Conservation (phyloP, 306 rosid species). For the Corylus avellana region DNA sequence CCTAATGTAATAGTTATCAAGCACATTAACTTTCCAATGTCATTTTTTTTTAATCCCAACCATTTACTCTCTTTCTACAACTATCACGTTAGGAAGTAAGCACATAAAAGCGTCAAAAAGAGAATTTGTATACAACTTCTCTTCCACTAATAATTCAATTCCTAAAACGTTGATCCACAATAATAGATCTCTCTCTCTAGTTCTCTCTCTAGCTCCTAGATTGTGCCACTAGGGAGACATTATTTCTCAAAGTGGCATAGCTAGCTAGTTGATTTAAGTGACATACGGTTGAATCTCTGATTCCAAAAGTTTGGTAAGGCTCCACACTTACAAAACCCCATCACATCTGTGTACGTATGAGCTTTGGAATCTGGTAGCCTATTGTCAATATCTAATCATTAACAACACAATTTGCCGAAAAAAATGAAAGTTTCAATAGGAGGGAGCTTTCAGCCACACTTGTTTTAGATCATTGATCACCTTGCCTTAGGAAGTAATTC, state of each 20-base stretch:
- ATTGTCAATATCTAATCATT: constrained; percentile 3
- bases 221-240: not conserved
- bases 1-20: no score
- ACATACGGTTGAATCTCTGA: constrained; percentile 20
- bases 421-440: not conserved
- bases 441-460: constrained; percentile 18
- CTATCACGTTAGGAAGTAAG: no score
- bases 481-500: constrained; percentile 42
- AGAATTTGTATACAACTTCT: no score
- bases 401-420: not conserved
- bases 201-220: not conserved
- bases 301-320: constrained; percentile 30
- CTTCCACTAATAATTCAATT: not conserved
- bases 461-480: not conserved
- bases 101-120: no score
- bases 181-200: not conserved
- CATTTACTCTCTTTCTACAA: no score
- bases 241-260: not conserved
- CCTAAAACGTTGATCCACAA: not conserved
- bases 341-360: constrained; percentile 11
- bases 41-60: no score
- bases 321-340: constrained; percentile 10
- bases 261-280: constrained; percentile 15
- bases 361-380: constrained; percentile 18
- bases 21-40: no score